Evolutionary conservation across 164 flowering plant genomes (phyloP).

Genomic region (Dillenia turbinata): DNA sequence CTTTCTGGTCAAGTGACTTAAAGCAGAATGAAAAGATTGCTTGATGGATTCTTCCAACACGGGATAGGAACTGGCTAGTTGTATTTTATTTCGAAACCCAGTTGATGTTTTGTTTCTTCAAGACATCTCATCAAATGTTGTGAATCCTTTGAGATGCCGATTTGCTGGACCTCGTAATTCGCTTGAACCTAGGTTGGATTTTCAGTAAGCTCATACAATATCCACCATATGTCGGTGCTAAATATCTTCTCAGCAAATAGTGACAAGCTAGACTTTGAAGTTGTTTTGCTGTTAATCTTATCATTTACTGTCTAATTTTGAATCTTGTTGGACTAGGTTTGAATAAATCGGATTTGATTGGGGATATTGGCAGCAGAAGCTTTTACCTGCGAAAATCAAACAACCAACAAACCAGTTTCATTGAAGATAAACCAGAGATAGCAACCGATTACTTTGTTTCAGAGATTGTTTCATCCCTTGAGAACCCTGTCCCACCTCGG

Average conservation of each 20-base stretch:
- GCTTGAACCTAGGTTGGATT: not conserved
- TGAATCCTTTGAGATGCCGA: too few relatives aligned
- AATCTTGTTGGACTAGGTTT: slow-evolving; percentile 35
- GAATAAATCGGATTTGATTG: slow-evolving; percentile 48
- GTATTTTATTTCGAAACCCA: too few relatives aligned
- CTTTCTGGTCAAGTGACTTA: too few relatives aligned
- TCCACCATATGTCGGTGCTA: too few relatives aligned
- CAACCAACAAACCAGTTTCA: slow-evolving; percentile 8
- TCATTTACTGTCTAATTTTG: not conserved
- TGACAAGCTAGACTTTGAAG: not conserved
- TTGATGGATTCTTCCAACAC: too few relatives aligned
- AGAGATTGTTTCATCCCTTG: slow-evolving; percentile 1
- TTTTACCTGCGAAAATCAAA: slow-evolving; percentile 59
- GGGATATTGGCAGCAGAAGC: slow-evolving; percentile 71
- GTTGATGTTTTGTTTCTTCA: too few relatives aligned
- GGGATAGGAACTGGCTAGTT: too few relatives aligned
- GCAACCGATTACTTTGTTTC: slow-evolving; percentile 6
- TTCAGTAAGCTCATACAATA: not conserved
- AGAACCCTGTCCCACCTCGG: slow-evolving; percentile 8
- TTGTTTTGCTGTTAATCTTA: not conserved
- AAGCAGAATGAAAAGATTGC: too few relatives aligned
- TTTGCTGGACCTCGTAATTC: too few relatives aligned
- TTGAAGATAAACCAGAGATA: not conserved
- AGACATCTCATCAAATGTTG: too few relatives aligned
- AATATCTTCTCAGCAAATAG: not conserved